phyloP scores from a whole-genome alignment of 306 rosid genomes.

The Ceratonia siliqua region DNA sequence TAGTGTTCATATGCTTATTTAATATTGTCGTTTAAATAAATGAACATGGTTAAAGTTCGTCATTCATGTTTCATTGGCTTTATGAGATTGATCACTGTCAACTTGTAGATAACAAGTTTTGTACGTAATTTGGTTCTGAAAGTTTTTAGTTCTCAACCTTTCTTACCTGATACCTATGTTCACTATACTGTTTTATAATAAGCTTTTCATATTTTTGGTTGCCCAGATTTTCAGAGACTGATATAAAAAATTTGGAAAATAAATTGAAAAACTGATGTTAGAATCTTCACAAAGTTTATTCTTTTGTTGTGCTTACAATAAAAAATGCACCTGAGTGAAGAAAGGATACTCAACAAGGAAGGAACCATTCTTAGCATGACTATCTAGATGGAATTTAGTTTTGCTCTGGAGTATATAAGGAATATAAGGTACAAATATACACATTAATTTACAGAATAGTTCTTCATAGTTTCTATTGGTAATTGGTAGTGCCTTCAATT shows the following conservation, averaged over 20 bases:
- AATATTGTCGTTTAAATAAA: not conserved
- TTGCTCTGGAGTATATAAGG: not conserved
- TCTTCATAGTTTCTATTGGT: not conserved
- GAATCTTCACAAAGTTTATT: not conserved
- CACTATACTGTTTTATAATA: not conserved
- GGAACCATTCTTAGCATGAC: conserved; percentile 6
- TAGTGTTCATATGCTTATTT: not conserved
- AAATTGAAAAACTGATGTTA: not conserved
- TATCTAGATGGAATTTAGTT: conserved; percentile 10
- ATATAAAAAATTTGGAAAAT: too few relatives aligned
- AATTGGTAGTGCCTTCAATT: not conserved
- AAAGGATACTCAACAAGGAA: too few relatives aligned
- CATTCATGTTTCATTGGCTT: not conserved
- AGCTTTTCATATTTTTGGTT: conserved; percentile 7
- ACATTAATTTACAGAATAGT: not conserved
- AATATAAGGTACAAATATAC: not conserved
- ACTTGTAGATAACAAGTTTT: not conserved
- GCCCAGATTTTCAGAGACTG: not conserved
- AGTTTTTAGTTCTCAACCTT: not conserved
- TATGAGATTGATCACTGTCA: not conserved
- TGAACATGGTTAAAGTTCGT: not conserved
- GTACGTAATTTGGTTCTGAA: not conserved
- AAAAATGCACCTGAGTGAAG: too few relatives aligned
- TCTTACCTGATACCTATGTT: not conserved
- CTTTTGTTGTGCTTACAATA: not conserved